Evolutionary conservation across 176 grass and related monocot genomes (phyloP), one percentile per base, ranked within the genome.

Genomic region (Oryza longistaminata): DNA sequence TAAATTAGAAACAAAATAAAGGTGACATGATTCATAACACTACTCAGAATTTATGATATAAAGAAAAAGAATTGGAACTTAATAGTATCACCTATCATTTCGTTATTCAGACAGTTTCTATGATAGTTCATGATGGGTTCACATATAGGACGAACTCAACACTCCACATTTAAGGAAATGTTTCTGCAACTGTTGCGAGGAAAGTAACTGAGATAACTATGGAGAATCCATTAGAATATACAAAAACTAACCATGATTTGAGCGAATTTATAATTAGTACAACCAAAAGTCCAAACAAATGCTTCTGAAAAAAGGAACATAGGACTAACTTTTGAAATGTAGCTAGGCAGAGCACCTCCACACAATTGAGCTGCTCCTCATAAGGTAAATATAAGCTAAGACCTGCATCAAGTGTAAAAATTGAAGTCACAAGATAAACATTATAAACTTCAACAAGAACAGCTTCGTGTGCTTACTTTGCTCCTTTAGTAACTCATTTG

Each of bases 301-400:
- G 19, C 3, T 2, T 53, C 11, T 31, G 58, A 50, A 22, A 50
- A 14, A 35, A 61, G 16, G 60, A 60, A 15, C 75, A n/a, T 13
- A 50, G 27, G 66, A 80, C 72, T 77, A 87, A 95, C 96, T 90
- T 88, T 68, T 24, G 89, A 78, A 81, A 98, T 98, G 66, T 98
- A 98, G 85, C 43, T 92, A 81, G 96, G 96, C 71, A 98, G 83
- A 90, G 68, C 61, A 48, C 91, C 91, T 60, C 93, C 96, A 71
- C 96, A 98, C 77, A 87, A 87, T 69, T 90, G 65, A 67, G 85
- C 84, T 72, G 91, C 93, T 92, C 91, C 7, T 98, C 91, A 9
- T 95, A 98, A 55, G 91, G 76, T 81, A 95, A 81, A 98, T 66
- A 80, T 85, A 88, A 80, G 84, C 91, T 66, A 87, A 87, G 14